Conservation (phyloP, 169 alveolate species). For the Plasmodium knowlesi region DNA sequence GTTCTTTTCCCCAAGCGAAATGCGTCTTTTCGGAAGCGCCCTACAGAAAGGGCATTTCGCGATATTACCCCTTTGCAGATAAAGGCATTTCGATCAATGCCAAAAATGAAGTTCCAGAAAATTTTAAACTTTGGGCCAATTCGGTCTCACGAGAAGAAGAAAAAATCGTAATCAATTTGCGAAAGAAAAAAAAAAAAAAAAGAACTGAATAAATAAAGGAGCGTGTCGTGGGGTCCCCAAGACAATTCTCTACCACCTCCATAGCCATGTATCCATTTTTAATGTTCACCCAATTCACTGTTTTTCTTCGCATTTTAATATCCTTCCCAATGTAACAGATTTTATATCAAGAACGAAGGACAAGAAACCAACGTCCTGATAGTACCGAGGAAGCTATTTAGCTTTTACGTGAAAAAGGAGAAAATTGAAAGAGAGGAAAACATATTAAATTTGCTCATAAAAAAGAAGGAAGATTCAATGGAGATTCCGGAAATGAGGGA, state of each 20-base stretch:
- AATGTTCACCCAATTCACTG: not conserved
- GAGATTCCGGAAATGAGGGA: conserved; percentile 18
- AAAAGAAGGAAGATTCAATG: not conserved
- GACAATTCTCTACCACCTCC: not conserved
- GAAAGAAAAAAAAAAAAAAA: not conserved
- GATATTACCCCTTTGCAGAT: conserved; percentile 21
- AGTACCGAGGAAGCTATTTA: conserved; percentile 48
- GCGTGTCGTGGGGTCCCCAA: not conserved
- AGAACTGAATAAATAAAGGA: not conserved
- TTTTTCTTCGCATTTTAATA: not conserved
- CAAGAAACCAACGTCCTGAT: conserved; percentile 28
- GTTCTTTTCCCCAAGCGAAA: not conserved
- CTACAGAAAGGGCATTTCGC: not conserved
- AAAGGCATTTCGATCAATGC: conserved; percentile 37
- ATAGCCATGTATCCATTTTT: not conserved
- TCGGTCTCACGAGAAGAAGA: conserved; percentile 54
- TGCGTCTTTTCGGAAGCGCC: not conserved
- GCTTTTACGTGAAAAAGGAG: conserved; percentile 21
- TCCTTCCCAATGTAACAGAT: not conserved
- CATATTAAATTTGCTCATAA: conserved; percentile 53
- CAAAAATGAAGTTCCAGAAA: conserved; percentile 33
- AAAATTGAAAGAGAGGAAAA: conserved; percentile 57
- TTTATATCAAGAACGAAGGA: conserved; percentile 44
- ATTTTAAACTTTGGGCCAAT: conserved; percentile 48
- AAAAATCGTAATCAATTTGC: conserved; percentile 35